Base-by-base conservation (phyloP, 2,329 filamentous ascomycete genomes). In the Hirsutella thompsonii region DNA sequence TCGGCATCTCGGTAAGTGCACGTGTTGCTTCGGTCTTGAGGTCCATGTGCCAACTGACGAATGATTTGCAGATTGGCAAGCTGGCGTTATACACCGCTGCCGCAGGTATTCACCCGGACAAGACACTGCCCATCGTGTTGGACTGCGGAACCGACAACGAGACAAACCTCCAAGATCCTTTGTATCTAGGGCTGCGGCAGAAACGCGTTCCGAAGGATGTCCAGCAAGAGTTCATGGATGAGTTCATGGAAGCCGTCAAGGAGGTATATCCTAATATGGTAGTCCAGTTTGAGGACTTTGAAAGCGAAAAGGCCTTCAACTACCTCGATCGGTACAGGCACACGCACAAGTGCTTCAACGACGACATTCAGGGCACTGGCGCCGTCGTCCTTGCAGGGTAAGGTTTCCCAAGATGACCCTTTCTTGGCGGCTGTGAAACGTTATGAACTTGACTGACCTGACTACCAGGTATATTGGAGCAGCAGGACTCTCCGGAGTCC, bases 211-310 rank as follows among this genome's bases (percentile, higher is more conserved):
- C 82, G 8, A 67, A 81, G 18, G 73, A 81, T 40, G 81, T 90
- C 53, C 87, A 94, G 67, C 79, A 82, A 59, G 85, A 86, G 49
- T 96, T 96, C 65, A 78, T 96, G 69, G 92, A 96, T 58, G 92
- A 96, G 70, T 82, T 98, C 69, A 96, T 98, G 92, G 75, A 77
- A 54, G 90, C 92, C 43, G 75, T 86, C 46, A 83, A 81, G 43
- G 87, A 94, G 26, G 74, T 79, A 23, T 79, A 66, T 60, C 76
- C 74, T 21, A 64, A 72, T 13, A 81, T 73, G 76, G 63, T 81
- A 36, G 85, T 96, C 47, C 92, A 96, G 60, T 96, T 94, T 54
- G 90, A 96, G 62, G 92, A 96, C 58, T 96, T 94, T 64, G 94
- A 96, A 70, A 94, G 90, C 55, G 73, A 77, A 52, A 80, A 80